Base-by-base conservation (phyloP, 2,329 filamentous ascomycete genomes). In the Hypoxylon sp. region DNA sequence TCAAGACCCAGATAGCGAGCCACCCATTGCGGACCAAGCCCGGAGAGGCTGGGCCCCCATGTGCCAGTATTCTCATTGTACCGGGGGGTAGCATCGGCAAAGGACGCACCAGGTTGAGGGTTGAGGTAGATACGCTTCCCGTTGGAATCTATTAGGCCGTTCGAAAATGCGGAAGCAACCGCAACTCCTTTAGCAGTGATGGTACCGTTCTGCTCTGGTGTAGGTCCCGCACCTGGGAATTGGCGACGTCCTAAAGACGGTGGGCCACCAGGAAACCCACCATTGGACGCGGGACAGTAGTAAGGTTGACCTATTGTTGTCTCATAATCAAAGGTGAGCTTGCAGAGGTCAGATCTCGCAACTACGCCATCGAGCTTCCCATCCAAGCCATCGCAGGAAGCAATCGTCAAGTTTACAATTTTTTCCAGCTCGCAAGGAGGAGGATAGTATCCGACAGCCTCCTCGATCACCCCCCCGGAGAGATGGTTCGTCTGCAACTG, bases 321-420 rank as follows among this genome's bases (percentile, higher is more conserved):
- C 62, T 75, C 82, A 31, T 85, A 71, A 72, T 87, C 71, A 66
- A 80, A 80, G 9, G 74, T 71, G 9, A 81, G 73, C 67, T 75
- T 75, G 72, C 78, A 80, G n/a, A 80, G 74, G 31, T 81, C 79
- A 0, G 79, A 75, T 4, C 79, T 74, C 22, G 76, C 71, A 47
- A 89, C 80, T 3, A 89, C 84, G 11, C 86, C 86, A 61, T 89
- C 87, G 0, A 79, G 81, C 48, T 80, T 80, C 5, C 87, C 87
- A 61, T 89, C 87, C 5, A 89, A 78, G 6, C 81, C 78, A 67
- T 89, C 87, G 55, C 87, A 90, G 37, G 82, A 82, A 1, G 79
- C 78, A 51, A 89, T 87, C 4, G 86, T 88, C 42, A 80, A 78
- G 72, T 87, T 88, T 19, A 85, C 80, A 50, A 88, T 80, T 67